Conservation (phyloP, 192 early-diverging fungal species). For the Thamnidium elegans region DNA sequence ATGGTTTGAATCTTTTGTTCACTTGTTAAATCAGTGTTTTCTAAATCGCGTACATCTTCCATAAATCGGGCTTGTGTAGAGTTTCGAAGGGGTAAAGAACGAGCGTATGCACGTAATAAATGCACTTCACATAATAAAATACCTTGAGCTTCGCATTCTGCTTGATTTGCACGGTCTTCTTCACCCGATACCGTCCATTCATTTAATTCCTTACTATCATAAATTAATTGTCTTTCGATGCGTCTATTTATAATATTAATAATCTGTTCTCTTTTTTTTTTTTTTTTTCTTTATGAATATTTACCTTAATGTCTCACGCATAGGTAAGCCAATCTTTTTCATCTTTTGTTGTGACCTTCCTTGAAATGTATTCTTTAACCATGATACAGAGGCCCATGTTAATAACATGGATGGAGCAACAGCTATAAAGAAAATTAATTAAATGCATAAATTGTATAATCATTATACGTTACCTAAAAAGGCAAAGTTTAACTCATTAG, state of each 20-base stretch:
- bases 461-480: constrained; percentile 56
- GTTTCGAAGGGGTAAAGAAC: constrained; percentile 41
- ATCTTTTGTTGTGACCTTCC: constrained; percentile 18
- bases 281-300: neutral
- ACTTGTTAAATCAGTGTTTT: constrained; percentile 50
- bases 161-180: constrained; percentile 17
- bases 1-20: constrained; percentile 56
- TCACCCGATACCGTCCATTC: too few species aligned
- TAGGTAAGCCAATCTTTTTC: constrained; percentile 19
- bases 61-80: constrained; percentile 61
- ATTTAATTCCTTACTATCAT: neutral
- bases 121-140: constrained; percentile 63
- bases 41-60: constrained; percentile 79
- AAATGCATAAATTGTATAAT: neutral
- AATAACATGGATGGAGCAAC: constrained; percentile 43
- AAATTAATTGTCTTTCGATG: constrained; percentile 12
- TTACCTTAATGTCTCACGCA: constrained; percentile 32
- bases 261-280: neutral
- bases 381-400: constrained; percentile 26
- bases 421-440: constrained; percentile 20
- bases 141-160: constrained; percentile 60
- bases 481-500: constrained; percentile 95
- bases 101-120: constrained; percentile 50
- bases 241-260: constrained; percentile 7
- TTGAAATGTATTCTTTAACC: constrained; percentile 19